Evolutionary conservation across 2,329 filamentous ascomycete genomes (phyloP).

Genomic region (Penicillium sp.): DNA sequence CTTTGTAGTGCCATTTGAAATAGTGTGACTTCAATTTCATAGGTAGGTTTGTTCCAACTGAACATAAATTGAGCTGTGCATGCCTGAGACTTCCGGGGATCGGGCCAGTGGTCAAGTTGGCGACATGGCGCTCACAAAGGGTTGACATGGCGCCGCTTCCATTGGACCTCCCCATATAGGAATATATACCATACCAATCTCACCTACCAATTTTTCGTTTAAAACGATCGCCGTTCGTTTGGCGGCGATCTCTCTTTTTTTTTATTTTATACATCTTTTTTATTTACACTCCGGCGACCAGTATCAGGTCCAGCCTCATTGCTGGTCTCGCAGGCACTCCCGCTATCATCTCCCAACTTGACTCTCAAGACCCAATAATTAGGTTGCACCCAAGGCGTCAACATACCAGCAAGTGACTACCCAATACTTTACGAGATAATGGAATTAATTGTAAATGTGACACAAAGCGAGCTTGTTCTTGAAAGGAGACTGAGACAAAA

Average conservation of each 20-base stretch:
- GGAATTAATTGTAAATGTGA: not conserved
- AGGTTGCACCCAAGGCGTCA: not conserved
- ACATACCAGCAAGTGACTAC: not conserved
- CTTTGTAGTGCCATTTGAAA: not conserved
- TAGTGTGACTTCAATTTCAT: no score
- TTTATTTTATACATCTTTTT: no score
- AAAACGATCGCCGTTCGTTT: not conserved
- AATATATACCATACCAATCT: not conserved
- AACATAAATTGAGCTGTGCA: not conserved
- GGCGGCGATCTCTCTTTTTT: not conserved
- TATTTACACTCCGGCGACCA: no score
- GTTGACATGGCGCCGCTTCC: not conserved
- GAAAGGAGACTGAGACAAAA: constrained; percentile 24
- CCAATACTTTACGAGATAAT: not conserved
- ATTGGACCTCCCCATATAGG: not conserved
- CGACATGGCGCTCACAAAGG: not conserved
- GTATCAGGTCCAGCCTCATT: not conserved
- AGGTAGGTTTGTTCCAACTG: not conserved
- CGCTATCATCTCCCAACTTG: not conserved
- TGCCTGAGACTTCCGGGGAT: not conserved
- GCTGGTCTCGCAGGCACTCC: not conserved
- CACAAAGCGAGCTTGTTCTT: constrained; percentile 23
- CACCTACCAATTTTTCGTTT: no score
- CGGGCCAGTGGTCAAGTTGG: not conserved
- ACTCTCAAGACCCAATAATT: not conserved